Percentiles rank a stretch among this genome's conserved stretches.
Conservation (phyloP, 305 asterid species). For the Ruellia speciosa region DNA sequence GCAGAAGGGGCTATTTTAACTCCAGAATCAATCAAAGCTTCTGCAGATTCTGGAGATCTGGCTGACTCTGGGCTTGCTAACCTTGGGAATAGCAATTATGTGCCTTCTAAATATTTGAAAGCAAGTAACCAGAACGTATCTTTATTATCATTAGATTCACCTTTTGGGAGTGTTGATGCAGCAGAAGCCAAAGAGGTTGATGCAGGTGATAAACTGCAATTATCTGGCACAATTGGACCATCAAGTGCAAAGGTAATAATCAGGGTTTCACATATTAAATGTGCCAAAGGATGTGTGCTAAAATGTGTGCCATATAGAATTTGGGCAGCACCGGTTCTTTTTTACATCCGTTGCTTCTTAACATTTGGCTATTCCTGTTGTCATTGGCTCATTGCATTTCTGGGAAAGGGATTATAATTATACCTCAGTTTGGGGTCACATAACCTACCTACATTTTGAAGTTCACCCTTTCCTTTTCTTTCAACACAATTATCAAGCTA, state of each 20-base stretch:
- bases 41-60: slow-evolving; percentile 29
- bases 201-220: slow-evolving; percentile 34
- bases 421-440: no score
- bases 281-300: no score
- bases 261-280: slow-evolving; percentile 7
- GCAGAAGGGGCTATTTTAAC: slow-evolving; percentile 31
- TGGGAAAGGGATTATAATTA: no score
- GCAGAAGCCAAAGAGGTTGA: slow-evolving; percentile 31
- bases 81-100: slow-evolving; percentile 29
- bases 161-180: slow-evolving; percentile 33
- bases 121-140: slow-evolving; percentile 31
- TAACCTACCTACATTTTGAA: no score
- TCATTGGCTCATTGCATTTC: no score
- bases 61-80: slow-evolving; percentile 30
- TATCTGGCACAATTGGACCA: slow-evolving; percentile 28
- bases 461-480: no score
- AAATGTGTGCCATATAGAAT: background rate
- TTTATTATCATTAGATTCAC: slow-evolving; percentile 29
- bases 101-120: slow-evolving; percentile 31
- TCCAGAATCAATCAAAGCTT: slow-evolving; percentile 35
- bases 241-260: slow-evolving; percentile 53
- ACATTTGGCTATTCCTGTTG: no score
- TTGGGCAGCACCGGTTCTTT: no score
- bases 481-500: no score
- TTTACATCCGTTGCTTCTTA: no score